Conservation (phyloP, 1,284 basidiomycete species). For the Hemileia vastatrix region DNA sequence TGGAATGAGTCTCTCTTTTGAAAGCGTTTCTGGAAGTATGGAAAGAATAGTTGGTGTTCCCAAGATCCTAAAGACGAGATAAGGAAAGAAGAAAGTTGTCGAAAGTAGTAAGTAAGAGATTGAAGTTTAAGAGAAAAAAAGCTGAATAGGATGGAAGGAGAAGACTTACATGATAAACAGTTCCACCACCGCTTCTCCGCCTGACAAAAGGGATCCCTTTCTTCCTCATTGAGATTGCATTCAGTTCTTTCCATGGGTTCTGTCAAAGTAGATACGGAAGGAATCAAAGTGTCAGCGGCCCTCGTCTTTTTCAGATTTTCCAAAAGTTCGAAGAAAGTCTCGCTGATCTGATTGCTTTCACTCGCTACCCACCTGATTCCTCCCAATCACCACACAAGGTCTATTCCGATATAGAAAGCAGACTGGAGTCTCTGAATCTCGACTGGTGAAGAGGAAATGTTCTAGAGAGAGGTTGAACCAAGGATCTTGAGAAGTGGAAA, state of each 20-base stretch:
- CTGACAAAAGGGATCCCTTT: constrained; percentile 66
- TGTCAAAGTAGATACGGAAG: constrained; percentile 48
- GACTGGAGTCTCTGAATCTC: constrained; percentile 53
- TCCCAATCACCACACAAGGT: constrained; percentile 88
- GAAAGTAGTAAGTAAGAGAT: not conserved
- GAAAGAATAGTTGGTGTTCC: constrained; percentile 95
- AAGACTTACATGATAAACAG: constrained; percentile 79
- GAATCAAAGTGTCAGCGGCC: no score
- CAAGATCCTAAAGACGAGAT: constrained; percentile 60
- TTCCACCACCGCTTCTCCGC: constrained; percentile 85
- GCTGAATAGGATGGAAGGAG: no score
- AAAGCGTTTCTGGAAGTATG: constrained; percentile 73
- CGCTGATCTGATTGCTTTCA: no score
- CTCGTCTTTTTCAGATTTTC: no score
- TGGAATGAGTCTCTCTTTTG: constrained; percentile 66
- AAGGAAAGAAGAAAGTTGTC: constrained; percentile 4
- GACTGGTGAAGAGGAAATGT: constrained; percentile 49
- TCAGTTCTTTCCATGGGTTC: constrained; percentile 97
- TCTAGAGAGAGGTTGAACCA: constrained; percentile 90
- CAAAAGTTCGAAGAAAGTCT: no score
- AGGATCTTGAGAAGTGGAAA: constrained; percentile 72
- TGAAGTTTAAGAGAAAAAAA: not conserved
- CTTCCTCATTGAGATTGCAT: constrained; percentile 53
- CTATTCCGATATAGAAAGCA: constrained; percentile 78
- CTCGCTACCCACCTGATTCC: constrained; percentile 62